A percentile compares a stretch with the other conserved stretches of the same genome.
Evolutionary conservation across 2,329 filamentous ascomycete genomes (phyloP).

Genomic region (Trichoderma brevicompactum): DNA sequence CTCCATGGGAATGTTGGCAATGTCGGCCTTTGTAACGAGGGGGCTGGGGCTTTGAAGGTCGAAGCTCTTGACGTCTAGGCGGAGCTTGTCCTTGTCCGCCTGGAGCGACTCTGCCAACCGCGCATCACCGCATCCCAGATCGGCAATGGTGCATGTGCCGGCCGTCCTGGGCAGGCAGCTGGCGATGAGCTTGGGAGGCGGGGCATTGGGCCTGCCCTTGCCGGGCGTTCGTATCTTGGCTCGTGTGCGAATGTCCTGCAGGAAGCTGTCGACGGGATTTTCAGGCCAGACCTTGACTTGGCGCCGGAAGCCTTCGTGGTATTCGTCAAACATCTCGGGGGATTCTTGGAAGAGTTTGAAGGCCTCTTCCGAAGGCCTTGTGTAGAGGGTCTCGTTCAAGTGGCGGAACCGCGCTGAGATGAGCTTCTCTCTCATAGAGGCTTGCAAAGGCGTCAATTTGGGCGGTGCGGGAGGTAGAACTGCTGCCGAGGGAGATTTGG

Average conservation of each 20-base stretch:
- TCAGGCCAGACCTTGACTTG: slow-evolving; percentile 96
- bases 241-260: slow-evolving; percentile 70
- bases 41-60: slow-evolving; percentile 80
- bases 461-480: slow-evolving; percentile 50
- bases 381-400: slow-evolving; percentile 96
- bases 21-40: slow-evolving; percentile 86
- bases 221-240: slow-evolving; percentile 54
- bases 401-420: slow-evolving; percentile 95
- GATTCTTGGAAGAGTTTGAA: slow-evolving; percentile 79
- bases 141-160: slow-evolving; percentile 78
- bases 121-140: slow-evolving; percentile 93
- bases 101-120: slow-evolving; percentile 73
- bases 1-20: slow-evolving; percentile 76
- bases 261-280: slow-evolving; percentile 91
- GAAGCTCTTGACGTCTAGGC: slow-evolving; percentile 78
- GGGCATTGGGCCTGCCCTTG: slow-evolving; percentile 39
- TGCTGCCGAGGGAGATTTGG: slow-evolving; percentile 39
- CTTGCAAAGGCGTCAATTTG: slow-evolving; percentile 89
- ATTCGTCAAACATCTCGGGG: slow-evolving; percentile 93
- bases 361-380: slow-evolving; percentile 82
- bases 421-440: slow-evolving; percentile 92
- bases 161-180: slow-evolving; percentile 71
- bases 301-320: slow-evolving; percentile 93
- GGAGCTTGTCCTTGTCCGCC: slow-evolving; percentile 65
- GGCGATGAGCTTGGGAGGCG: slow-evolving; percentile 36